A percentile compares a stretch with the other conserved stretches of the same genome.
phyloP scores from a whole-genome alignment of 1,284 basidiomycete species.

The Cryptococcus maquisensis region DNA sequence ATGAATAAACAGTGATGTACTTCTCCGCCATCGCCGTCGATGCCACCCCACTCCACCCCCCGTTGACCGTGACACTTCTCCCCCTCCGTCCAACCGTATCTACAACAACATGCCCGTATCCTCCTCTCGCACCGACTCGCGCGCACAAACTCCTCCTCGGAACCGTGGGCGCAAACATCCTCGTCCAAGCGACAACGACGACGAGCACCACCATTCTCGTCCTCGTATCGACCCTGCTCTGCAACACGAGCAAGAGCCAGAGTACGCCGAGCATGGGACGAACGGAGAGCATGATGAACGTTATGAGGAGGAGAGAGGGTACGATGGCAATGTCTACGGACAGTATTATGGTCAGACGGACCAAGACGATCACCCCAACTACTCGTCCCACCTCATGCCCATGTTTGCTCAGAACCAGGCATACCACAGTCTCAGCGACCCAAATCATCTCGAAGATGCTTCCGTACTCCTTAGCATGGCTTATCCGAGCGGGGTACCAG shows the following conservation, averaged over 20 bases:
- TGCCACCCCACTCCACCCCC: conserved; percentile 48
- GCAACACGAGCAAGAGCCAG: conserved; percentile 8
- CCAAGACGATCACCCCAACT: conserved; percentile 22
- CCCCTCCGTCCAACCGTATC: conserved; percentile 27
- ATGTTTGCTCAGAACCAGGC: conserved; percentile 33
- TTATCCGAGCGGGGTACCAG: conserved; percentile 38
- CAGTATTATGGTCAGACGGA: conserved; percentile 10
- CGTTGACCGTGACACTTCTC: conserved; percentile 37
- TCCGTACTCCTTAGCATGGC: conserved; percentile 48
- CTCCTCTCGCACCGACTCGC: conserved; percentile 37
- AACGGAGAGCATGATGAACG: conserved; percentile 23
- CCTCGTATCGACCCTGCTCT: conserved; percentile 10
- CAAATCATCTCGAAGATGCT: conserved; percentile 47
- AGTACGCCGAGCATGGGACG: conserved; percentile 30
- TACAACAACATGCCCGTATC: conserved; percentile 43
- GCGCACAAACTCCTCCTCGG: conserved; percentile 30
- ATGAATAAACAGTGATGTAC: conserved; percentile 43
- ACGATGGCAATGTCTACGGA: conserved; percentile 28
- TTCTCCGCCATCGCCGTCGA: conserved; percentile 47
- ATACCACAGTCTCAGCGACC: conserved; percentile 36
- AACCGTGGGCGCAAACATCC: conserved; percentile 28
- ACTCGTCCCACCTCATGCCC: conserved; percentile 39
- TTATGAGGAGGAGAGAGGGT: conserved; percentile 27
- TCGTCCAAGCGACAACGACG: conserved; percentile 14
- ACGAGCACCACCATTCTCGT: conserved; percentile 5